These are phyloP conservation scores for Claviceps quebecensis DNA, from an alignment of 2,329 filamentous ascomycete species.

Conservation along the genomic window DNA sequence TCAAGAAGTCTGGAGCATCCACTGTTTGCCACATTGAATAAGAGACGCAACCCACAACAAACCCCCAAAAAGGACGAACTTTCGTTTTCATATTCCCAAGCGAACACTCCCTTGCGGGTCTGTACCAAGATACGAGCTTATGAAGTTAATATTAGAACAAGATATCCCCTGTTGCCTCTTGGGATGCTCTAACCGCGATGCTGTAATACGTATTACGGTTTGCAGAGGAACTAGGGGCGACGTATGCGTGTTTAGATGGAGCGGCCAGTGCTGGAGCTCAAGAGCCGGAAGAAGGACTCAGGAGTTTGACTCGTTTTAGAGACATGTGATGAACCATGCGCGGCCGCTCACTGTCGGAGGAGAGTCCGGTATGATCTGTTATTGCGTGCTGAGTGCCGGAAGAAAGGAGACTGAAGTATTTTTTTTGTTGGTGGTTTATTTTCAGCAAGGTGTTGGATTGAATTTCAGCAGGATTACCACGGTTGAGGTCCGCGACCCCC, in stretches of 20 bases:
- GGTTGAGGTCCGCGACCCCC: background rate
- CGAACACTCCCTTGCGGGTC: slow-evolving; percentile 1
- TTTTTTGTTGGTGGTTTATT: no score
- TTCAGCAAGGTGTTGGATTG: background rate
- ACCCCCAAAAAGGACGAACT: background rate
- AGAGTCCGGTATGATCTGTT: no score
- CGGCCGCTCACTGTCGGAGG: background rate
- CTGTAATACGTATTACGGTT: slow-evolving; percentile 2
- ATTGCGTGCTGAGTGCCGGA: no score
- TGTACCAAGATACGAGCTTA: slow-evolving; percentile 6
- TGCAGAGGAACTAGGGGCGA: background rate
- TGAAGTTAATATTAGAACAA: background rate
- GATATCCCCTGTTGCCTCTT: background rate
- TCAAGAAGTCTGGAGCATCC: background rate
- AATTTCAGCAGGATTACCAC: background rate
- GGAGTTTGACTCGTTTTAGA: background rate
- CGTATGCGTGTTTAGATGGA: background rate
- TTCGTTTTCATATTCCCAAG: slow-evolving; percentile 1
- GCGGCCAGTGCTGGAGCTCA: background rate
- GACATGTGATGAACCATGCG: background rate
- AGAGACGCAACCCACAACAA: background rate
- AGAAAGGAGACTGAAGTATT: no score
- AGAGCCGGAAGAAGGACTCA: background rate
- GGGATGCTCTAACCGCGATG: background rate
- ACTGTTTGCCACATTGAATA: background rate